Evolutionary conservation across 331 rosid species (phyloP), one percentile per base, ranked within the genome.

Genomic region (Cydonia oblonga): DNA sequence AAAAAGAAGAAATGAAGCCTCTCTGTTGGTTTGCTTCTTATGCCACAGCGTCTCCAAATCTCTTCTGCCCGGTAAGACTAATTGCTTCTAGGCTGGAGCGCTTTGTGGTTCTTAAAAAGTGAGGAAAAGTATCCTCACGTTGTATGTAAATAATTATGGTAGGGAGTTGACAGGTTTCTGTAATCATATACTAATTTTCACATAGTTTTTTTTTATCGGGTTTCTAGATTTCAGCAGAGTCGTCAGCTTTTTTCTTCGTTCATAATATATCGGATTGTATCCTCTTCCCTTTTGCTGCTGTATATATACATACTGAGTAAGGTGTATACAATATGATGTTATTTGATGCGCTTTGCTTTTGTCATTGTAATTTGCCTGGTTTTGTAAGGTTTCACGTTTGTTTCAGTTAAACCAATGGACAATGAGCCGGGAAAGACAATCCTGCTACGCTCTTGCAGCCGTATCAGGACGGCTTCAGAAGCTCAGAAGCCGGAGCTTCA

Each of bases 1-100:
- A 82, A 44, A 25, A 77, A 74, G 73, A 89, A 76, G 84, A 78
- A 78, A 72, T 85, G 88, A 87, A 33, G 57, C 74, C 64, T 56
- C 64, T 56, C 64, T 23, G 9, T 3, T 13, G 8, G 32, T 12
- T 59, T 59, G 33, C 32, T 59, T 59, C 14, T 59, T 5, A 23
- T 12, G 18, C 63, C 63, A 59, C 28, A 20, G 26, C 7, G 61
- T 49, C 54, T 49, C 20, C 54, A 49, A 49, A 49, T 49, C 54
- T 49, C 54, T 49, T 16, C 11, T n/a, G 67, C 20, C 52, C 1
- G 52, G 68, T 25, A 42, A 42, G 59, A 26, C 32, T 42, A 30
- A 26, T 22, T 72, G 46, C 46, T 42, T 60, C 5, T 18, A 26
- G 72, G 18, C 60, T 2, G 42, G 24, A 68, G 76, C 62, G 28